Conservation (phyloP, 2,329 filamentous ascomycete species). For the Penicillium sp. region DNA sequence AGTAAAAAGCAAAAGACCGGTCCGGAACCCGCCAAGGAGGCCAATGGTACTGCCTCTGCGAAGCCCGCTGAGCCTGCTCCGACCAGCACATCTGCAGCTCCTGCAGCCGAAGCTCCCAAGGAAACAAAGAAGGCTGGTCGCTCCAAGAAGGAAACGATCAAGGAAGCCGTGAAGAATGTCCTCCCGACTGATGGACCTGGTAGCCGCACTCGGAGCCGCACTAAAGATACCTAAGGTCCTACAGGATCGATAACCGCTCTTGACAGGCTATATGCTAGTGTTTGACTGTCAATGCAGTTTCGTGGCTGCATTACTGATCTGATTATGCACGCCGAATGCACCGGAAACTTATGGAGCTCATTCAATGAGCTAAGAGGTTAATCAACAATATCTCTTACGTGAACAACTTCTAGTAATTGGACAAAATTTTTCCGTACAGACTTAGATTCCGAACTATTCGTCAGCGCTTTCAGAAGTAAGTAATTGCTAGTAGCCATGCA, state of each 20-base stretch:
- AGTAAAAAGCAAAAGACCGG: constrained; percentile 42
- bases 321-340: neutral
- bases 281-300: neutral
- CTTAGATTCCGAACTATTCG: neutral
- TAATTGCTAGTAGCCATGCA: neutral
- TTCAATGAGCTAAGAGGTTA: neutral
- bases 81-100: constrained; percentile 1
- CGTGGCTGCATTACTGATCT: neutral
- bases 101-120: constrained; percentile 23
- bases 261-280: neutral
- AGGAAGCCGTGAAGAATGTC: constrained; percentile 30
- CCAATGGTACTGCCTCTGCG: constrained; percentile 17
- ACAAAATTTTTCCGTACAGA: neutral
- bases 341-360: neutral
- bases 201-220: constrained; percentile 44
- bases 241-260: neutral
- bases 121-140: constrained; percentile 35
- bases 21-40: constrained; percentile 5
- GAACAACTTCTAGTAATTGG: neutral
- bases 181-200: constrained; percentile 38
- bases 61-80: neutral
- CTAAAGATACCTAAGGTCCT: constrained; percentile 28
- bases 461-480: neutral
- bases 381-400: neutral
- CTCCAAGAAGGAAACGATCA: constrained; percentile 35